phyloP scores from a whole-genome alignment of 2,329 filamentous ascomycete species.

The Phialophora tarda region DNA sequence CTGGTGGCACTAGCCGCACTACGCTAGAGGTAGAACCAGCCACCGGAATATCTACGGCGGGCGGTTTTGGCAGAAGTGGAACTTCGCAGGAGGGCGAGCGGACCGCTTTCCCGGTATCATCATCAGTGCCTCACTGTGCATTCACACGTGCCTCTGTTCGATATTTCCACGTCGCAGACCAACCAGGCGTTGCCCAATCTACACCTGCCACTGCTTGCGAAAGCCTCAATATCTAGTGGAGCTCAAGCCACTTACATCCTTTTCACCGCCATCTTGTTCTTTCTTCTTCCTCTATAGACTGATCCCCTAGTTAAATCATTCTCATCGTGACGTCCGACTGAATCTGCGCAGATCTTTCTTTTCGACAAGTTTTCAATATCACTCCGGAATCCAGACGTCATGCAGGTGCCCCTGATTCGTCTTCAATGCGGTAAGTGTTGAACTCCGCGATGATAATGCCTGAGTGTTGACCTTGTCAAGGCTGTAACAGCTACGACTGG shows the following conservation, averaged over 20 bases:
- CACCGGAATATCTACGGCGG: not conserved
- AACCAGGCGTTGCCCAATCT: not conserved
- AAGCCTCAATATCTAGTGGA: conserved; percentile 14
- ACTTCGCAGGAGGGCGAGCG: not conserved
- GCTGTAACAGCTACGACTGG: conserved; percentile 99
- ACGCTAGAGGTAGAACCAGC: not conserved
- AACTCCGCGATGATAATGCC: not conserved
- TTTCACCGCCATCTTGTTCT: conserved; percentile 29
- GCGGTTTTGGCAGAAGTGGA: not conserved
- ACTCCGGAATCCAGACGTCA: conserved; percentile 42
- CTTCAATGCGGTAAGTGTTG: conserved; percentile 65
- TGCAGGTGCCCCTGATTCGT: conserved; percentile 82
- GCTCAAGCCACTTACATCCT: conserved; percentile 19
- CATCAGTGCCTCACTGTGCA: not conserved
- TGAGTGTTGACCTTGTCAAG: conserved; percentile 52
- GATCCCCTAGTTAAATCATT: not conserved
- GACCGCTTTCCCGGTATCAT: not conserved
- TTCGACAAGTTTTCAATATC: not conserved
- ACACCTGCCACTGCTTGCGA: conserved; percentile 1
- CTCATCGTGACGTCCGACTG: not conserved
- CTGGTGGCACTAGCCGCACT: not conserved
- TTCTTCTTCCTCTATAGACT: conserved; percentile 11
- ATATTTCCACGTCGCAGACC: not conserved
- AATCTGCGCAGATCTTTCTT: not conserved
- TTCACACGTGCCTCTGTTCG: not conserved